Evolutionary conservation across 2,329 filamentous ascomycete species (phyloP), one percentile per base, ranked within the genome.

Genomic region (Elsinoe fawcettii): DNA sequence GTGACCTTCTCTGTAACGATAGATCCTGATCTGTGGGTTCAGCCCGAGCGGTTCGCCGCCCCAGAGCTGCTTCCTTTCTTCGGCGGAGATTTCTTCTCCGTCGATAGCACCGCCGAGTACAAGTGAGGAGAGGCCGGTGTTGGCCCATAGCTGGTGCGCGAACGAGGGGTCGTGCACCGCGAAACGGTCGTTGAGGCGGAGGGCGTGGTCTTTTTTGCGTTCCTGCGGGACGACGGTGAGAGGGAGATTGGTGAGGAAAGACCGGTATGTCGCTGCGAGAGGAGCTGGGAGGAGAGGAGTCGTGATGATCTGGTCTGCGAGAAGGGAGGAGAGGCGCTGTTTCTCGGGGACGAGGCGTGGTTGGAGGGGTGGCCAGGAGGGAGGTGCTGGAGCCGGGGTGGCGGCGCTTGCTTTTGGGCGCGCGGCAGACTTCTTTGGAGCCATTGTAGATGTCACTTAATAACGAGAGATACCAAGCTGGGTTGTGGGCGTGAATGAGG

Each of bases 171-270:
- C 91, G 25, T 90, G 76, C 18, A 95, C 75, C 72, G 95, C 89
- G 65, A 87, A 95, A 9, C 92, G 83, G 69, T 96, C 92, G 69
- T 96, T 96, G 47, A 96, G 87, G 34, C 92, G 80, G 6, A 89
- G 80, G 1, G 90, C 90, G 57, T 93, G 85, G 49, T 88, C 89
- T 60, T 83, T 84, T 69, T 88, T 92, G 1, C 89, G 89, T 60
- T 83, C 84, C 0, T 83, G 83, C 0, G 89, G 89, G 0, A 89
- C 95, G 1, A 89, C 95, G 44, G 80, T 80, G 46, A 95, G 74
- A 0, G 88, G 84, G 2, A 95, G 73, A 0, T 79, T 80, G 8
- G 80, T 76, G 0, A 95, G 79, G 65, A 92, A 93, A 1, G 81
- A 77, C 51, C 90, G 80, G 69, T 92, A 95, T 58, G 79, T 82